Evolutionary conservation across 23 red algal species (phyloP), one percentile per base, ranked within the genome.

Genomic region (Gracilaria gracilis): DNA sequence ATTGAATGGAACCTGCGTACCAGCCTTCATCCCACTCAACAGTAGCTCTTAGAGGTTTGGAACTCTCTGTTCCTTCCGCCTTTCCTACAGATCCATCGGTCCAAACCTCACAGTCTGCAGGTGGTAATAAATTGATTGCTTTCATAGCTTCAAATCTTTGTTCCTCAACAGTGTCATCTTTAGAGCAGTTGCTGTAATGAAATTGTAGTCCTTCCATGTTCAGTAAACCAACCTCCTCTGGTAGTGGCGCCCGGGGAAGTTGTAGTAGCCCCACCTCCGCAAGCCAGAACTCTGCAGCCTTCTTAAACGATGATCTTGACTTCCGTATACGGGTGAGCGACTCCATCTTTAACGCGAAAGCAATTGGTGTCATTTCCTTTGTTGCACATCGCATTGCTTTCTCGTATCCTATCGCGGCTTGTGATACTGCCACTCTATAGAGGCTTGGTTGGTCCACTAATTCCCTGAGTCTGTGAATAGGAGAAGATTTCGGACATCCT

Each of bases 11-110:
- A 16, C 65, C 65, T 70, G 65, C 17, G 65, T 70, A 70, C 14
- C 27, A 70, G 4, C 65, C 28, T 38, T 70, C 65, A 38, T 70
- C 27, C 65, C 65, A 70, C 34, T 70, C 14, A 17, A 70, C 65
- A 17, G 65, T 25, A 24, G 17, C 28, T 34, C 28, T 16, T 36
- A 35, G 13, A 9, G 65, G 65, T 70, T 70, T 70, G 9, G 4
- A 16, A 7, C 4, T 15, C 28, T 35, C 17, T 11, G 34, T 25
- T 19, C 24, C 3, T 70, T 28, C 4, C 23, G 65, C 13, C 4
- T 9, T 35, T 4, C 65, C 65, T 7, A 34, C 65, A 36, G 65
- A 70, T 16, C 23, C 65, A 34, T 70, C 65, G 14, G 31, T 70
- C 28, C 35, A 70, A 36, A 70, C 25, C 17, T 70, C 65, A 16